A percentile compares a stretch with the other conserved stretches of the same genome.
Conservation (phyloP, 2,329 filamentous ascomycete species). For the Claviceps spartinae region DNA sequence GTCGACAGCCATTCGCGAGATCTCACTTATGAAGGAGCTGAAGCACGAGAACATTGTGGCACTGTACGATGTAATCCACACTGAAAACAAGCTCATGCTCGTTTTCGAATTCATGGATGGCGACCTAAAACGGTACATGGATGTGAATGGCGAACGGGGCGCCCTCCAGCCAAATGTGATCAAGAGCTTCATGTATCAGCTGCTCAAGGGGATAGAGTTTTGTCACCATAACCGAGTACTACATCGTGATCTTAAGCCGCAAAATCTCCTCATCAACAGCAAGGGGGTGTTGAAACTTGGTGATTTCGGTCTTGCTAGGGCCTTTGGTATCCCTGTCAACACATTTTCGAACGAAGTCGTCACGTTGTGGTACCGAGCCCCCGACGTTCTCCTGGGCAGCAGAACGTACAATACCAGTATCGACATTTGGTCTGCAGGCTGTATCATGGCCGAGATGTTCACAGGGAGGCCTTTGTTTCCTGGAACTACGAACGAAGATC, state of each 20-base stretch:
- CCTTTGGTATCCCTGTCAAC: slow-evolving; percentile 94
- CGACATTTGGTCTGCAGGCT: slow-evolving; percentile 97
- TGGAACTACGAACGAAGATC: slow-evolving; percentile 95
- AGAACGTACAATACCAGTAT: slow-evolving; percentile 99
- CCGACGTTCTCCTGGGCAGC: slow-evolving; percentile 85
- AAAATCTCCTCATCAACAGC: slow-evolving; percentile 90
- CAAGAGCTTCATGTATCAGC: slow-evolving; percentile 98
- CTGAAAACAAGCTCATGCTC: slow-evolving; percentile 98
- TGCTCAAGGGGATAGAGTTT: slow-evolving; percentile 89
- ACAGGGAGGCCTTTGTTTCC: slow-evolving; percentile 91
- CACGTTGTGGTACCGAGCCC: slow-evolving; percentile 93
- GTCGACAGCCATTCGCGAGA: slow-evolving; percentile 93
- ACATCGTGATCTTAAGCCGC: slow-evolving; percentile 89
- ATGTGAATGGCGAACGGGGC: slow-evolving; percentile 77
- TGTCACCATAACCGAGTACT: slow-evolving; percentile 96
- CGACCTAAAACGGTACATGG: slow-evolving; percentile 98
- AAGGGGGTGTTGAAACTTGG: slow-evolving; percentile 85
- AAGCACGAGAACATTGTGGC: slow-evolving; percentile 98
- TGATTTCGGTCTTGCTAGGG: slow-evolving; percentile 85
- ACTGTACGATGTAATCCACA: slow-evolving; percentile 97
- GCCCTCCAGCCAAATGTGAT: slow-evolving; percentile 81
- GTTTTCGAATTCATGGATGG: slow-evolving; percentile 99
- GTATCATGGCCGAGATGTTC: slow-evolving; percentile 99
- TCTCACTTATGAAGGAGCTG: slow-evolving; percentile 97
- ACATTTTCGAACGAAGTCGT: slow-evolving; percentile 98